Percentiles rank a stretch among this genome's conserved stretches.
These are phyloP conservation scores for Aphanocladium album DNA, from an alignment of 2,329 filamentous ascomycete genomes.

Conservation along the genomic window DNA sequence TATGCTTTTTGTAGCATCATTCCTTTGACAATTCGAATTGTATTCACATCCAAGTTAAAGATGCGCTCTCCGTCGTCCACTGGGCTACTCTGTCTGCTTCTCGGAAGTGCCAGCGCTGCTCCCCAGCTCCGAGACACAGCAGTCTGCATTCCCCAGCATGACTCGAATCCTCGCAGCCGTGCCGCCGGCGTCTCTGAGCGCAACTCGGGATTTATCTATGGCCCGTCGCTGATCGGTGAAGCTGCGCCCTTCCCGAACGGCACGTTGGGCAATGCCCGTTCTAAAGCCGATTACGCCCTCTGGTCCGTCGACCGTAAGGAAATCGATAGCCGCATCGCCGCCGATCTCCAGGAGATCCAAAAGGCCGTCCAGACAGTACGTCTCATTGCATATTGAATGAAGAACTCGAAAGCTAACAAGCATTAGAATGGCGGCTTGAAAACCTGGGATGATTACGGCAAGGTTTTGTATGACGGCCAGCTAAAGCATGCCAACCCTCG, in stretches of 20 bases:
- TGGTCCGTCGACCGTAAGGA: constrained; percentile 16
- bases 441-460: constrained; percentile 31
- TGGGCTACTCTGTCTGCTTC: neutral
- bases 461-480: constrained; percentile 35
- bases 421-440: constrained; percentile 21
- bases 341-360: constrained; percentile 11
- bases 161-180: constrained; percentile 12
- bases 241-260: constrained; percentile 19
- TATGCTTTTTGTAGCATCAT: neutral
- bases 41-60: neutral
- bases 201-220: constrained; percentile 14
- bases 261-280: constrained; percentile 16
- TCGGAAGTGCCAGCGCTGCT: neutral
- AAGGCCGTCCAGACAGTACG: constrained; percentile 8
- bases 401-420: neutral
- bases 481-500: constrained; percentile 33
- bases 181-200: constrained; percentile 12
- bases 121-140: neutral
- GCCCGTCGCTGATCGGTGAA: constrained; percentile 19
- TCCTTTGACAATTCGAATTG: neutral
- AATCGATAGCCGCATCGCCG: constrained; percentile 14
- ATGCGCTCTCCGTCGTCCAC: neutral
- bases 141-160: constrained; percentile 14
- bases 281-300: constrained; percentile 14
- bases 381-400: neutral